phyloP scores from a whole-genome alignment of 805 yeast species.

The Lachancea dasiensis region DNA sequence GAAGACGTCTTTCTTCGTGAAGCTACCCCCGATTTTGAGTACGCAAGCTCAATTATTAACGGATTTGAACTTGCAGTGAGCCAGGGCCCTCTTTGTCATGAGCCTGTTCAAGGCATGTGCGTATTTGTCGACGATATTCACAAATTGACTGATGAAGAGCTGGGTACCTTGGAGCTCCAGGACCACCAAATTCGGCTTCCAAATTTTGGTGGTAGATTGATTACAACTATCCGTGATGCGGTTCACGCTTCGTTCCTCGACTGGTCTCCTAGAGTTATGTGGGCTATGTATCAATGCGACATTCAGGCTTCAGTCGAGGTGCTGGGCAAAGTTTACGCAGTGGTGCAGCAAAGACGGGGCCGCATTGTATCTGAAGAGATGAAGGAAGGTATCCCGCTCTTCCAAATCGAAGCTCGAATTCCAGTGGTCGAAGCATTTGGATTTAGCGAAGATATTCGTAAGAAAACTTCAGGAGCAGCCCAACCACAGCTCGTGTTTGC shows the following conservation, averaged over 20 bases:
- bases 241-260: conserved; percentile 66
- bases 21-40: conserved; percentile 32
- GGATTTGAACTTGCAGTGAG: conserved; percentile 80
- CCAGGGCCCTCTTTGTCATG: conserved; percentile 86
- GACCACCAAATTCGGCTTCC: conserved; percentile 32
- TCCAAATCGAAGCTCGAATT: conserved; percentile 73
- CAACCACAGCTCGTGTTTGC: conserved; percentile 89
- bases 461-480: conserved; percentile 93
- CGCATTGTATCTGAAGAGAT: conserved; percentile 82
- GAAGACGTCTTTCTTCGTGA: conserved; percentile 33
- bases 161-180: conserved; percentile 18
- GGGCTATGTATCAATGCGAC: conserved; percentile 92
- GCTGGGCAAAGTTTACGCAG: conserved; percentile 91
- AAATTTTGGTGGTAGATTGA: conserved; percentile 63
- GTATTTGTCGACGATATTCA: conserved; percentile 42
- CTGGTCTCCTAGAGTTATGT: conserved; percentile 84
- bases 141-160: conserved; percentile 28
- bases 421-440: conserved; percentile 98
- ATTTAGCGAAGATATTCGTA: conserved; percentile 89
- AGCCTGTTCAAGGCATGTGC: conserved; percentile 78
- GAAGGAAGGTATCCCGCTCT: conserved; percentile 98
- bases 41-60: conserved; percentile 60
- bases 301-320: conserved; percentile 94
- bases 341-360: conserved; percentile 85
- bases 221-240: conserved; percentile 64